Percentiles rank a stretch among this genome's conserved stretches.
Evolutionary conservation across 768 basidiomycete genomes (phyloP).

Genomic region (Xerocomus brunneocitrinus): DNA sequence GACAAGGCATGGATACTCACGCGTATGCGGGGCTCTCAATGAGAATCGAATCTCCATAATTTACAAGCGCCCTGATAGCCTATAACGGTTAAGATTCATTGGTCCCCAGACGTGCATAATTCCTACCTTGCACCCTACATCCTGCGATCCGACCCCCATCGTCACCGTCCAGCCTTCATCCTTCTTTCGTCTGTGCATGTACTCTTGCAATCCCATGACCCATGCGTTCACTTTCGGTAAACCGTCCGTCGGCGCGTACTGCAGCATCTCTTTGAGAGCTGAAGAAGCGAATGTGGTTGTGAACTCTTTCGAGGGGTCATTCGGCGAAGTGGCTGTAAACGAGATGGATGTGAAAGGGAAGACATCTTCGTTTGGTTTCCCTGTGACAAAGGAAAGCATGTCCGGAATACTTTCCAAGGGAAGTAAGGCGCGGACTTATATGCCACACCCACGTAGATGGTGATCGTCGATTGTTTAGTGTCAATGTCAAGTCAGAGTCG

Average conservation of each 20-base stretch:
- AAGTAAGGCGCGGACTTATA: not conserved
- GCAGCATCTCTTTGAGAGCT: not conserved
- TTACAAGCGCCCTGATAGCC: conserved; percentile 40
- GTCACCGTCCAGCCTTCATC: not conserved
- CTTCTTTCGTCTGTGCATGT: not conserved
- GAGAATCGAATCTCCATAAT: conserved; percentile 26
- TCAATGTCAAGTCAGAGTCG: not conserved
- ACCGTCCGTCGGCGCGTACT: not conserved
- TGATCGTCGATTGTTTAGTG: not conserved
- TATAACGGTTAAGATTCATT: conserved; percentile 22
- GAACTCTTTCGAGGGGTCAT: not conserved
- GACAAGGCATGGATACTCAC: conserved; percentile 32
- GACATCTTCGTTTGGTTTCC: not conserved
- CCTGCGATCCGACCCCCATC: not conserved
- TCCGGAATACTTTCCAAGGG: not conserved
- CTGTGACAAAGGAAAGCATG: not conserved
- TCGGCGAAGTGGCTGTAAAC: not conserved
- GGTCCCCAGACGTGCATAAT: not conserved
- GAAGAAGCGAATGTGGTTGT: not conserved
- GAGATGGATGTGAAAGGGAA: not conserved
- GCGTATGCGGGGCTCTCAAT: conserved; percentile 76
- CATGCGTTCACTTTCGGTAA: not conserved
- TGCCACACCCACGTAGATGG: not conserved
- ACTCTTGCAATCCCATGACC: not conserved
- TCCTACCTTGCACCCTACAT: not conserved